Conservation (phyloP, 1,139 yeast genomes). For the Diutina ranongensis region DNA sequence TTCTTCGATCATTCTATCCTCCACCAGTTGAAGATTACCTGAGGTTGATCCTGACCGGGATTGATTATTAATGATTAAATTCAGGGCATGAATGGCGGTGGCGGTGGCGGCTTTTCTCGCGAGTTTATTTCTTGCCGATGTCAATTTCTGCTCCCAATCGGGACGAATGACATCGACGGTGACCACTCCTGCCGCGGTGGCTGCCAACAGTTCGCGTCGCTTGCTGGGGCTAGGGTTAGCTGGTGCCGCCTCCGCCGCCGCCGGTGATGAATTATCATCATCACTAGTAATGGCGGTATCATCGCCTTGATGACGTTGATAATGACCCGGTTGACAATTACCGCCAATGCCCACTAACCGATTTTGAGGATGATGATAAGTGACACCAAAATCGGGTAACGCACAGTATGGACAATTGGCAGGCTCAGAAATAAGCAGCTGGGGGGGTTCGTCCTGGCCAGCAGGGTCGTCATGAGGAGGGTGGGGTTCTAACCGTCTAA, state of each 20-base stretch:
- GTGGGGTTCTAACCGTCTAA: slow-evolving; percentile 89
- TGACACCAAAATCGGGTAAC: slow-evolving; percentile 73
- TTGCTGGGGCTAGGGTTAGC: slow-evolving; percentile 6
- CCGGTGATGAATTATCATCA: slow-evolving; percentile 7
- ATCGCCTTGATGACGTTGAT: slow-evolving; percentile 7
- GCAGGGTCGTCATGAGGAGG: slow-evolving; percentile 63
- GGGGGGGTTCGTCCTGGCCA: slow-evolving; percentile 28
- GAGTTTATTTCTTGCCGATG: slow-evolving; percentile 59
- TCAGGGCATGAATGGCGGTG: slow-evolving; percentile 52
- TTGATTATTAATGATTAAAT: slow-evolving; percentile 48
- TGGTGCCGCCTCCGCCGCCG: slow-evolving; percentile 8
- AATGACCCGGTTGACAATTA: slow-evolving; percentile 25
- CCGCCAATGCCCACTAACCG: slow-evolving; percentile 47
- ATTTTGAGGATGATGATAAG: slow-evolving; percentile 53
- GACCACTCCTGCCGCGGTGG: slow-evolving; percentile 53
- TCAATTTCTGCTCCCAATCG: slow-evolving; percentile 75
- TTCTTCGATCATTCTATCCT: slow-evolving; percentile 74
- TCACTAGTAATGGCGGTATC: slow-evolving; percentile 6
- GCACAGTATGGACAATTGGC: slow-evolving; percentile 95
- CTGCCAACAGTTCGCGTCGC: slow-evolving; percentile 40
- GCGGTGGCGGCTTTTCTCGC: slow-evolving; percentile 92
- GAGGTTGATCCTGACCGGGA: slow-evolving; percentile 5
- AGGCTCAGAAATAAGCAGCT: slow-evolving; percentile 68
- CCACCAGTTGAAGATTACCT: slow-evolving; percentile 27
- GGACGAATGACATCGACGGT: slow-evolving; percentile 80